Evolutionary conservation across 345 rosid species (phyloP).

Genomic region (Ceriops decandra): DNA sequence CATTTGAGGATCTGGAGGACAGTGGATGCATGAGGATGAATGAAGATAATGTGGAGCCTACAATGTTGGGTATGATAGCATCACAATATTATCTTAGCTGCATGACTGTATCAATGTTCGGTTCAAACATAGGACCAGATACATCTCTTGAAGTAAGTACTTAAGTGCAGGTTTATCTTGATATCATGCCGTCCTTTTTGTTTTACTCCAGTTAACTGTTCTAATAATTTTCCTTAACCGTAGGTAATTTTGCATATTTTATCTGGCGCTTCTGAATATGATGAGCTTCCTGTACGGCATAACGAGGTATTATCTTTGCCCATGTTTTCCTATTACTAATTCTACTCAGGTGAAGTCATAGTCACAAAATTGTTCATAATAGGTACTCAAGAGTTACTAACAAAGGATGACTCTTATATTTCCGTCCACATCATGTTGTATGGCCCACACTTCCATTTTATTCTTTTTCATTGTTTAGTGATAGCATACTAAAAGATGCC

Average conservation of each 20-base stretch:
- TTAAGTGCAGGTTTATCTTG: neutral
- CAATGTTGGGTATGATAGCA: constrained; percentile 88
- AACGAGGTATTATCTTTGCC: constrained; percentile 60
- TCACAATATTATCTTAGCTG: constrained; percentile 95
- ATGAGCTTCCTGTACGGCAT: constrained; percentile 98
- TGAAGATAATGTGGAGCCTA: constrained; percentile 72
- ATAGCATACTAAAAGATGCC: neutral
- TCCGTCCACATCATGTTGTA: too few relatives aligned
- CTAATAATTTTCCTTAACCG: constrained; percentile 13
- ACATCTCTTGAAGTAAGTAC: constrained; percentile 82
- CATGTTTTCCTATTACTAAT: neutral
- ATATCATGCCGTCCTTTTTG: neutral
- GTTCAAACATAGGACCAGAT: constrained; percentile 88
- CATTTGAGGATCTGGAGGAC: constrained; percentile 97
- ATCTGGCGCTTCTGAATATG: constrained; percentile 87
- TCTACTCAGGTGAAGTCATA: neutral
- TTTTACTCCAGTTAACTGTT: neutral
- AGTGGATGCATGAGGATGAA: constrained; percentile 86
- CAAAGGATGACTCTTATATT: too few relatives aligned
- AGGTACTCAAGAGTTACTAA: too few relatives aligned
- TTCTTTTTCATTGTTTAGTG: too few relatives aligned
- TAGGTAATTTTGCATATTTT: constrained; percentile 81
- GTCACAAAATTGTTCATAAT: too few relatives aligned
- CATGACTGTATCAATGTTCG: constrained; percentile 95
- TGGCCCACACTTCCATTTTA: too few relatives aligned